Base-by-base conservation (phyloP, 2,329 filamentous ascomycete genomes). In the Daldinia sp. region DNA sequence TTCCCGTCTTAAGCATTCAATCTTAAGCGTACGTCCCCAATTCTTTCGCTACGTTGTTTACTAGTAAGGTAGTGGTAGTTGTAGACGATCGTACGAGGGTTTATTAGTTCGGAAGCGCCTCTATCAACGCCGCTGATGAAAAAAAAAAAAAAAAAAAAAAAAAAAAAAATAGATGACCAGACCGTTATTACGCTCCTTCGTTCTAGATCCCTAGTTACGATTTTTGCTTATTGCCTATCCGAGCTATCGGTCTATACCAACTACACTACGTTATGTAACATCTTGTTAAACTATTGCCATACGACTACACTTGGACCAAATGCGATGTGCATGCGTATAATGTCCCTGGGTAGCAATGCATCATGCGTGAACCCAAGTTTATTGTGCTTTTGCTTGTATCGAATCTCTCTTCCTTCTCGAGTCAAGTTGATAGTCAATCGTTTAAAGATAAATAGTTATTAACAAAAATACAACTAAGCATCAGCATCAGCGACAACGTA, bases 171-270 rank as follows among this genome's bases (percentile, higher is more conserved):
- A 30, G 33, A 35, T 23, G 18, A 56, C 13, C 51, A 35, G 53
- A 5, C 53, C 33, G 33, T 23, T 56, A 41, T 26, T 13, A 56
- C 60, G 39, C 20, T 39, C 37, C 53, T 56, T 51, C 33, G 62
- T 65, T 59, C 62, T 68, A 68, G 67, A 69, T 69, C 50, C 63
- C 37, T 59, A 59, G 26, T 44, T 62, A 55, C 56, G 33, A 30
- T 20, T 46, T 37, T 41, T 56, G 23, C 35, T 41, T 54, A 39
- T 39, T 54, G 18, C 64, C 60, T 63, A 67, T 67, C 59, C 61
- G 39, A 63, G 53, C 54, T 50, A 50, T 63, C 64, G 60, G 60
- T 63, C 63, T 58, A 20, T n/a, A 18, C 6, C 39, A 30, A n/a
- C 15, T 42, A 50, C n/a, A 50, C 26, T 48, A 28, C 10, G 10